Evolutionary conservation across 768 basidiomycete genomes (phyloP).

Genomic region (Nidularia sp.): DNA sequence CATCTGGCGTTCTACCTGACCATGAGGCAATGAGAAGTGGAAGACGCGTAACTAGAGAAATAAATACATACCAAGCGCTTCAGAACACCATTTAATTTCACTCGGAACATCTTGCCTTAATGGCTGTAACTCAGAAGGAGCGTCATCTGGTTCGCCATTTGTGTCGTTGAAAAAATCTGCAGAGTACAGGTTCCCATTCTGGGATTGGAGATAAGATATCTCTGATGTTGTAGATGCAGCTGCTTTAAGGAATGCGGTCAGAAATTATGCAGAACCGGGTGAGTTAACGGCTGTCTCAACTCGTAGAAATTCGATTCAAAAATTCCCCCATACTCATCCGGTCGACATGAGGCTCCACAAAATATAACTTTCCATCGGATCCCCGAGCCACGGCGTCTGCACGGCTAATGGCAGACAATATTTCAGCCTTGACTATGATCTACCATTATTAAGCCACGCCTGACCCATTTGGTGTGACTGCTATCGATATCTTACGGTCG

Average conservation of each 20-base stretch:
- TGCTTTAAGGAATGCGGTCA: background rate
- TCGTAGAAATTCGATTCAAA: constrained; percentile 32
- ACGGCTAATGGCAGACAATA: constrained; percentile 44
- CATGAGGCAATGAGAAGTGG: background rate
- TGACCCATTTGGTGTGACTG: constrained; percentile 83
- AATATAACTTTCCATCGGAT: constrained; percentile 56
- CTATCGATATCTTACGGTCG: constrained; percentile 57
- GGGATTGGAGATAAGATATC: constrained; percentile 80
- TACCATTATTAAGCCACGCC: too few relatives aligned
- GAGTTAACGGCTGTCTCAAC: too few relatives aligned
- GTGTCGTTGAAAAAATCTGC: constrained; percentile 29
- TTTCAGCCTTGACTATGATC: too few relatives aligned
- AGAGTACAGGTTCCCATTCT: constrained; percentile 85
- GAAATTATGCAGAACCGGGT: too few relatives aligned
- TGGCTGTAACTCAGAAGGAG: constrained; percentile 54
- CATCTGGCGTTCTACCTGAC: constrained; percentile 68
- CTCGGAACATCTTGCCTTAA: constrained; percentile 64
- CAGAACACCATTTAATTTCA: constrained; percentile 71
- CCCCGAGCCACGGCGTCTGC: constrained; percentile 70
- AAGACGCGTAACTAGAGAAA: background rate
- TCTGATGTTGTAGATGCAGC: constrained; percentile 12
- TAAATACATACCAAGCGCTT: constrained; percentile 63
- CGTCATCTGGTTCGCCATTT: constrained; percentile 14
- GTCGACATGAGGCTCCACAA: constrained; percentile 70
- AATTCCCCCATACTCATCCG: constrained; percentile 63